These are phyloP conservation scores for Saprolegnia diclina DNA, from an alignment of 352 stramenopile species.

Conservation along the genomic window DNA sequence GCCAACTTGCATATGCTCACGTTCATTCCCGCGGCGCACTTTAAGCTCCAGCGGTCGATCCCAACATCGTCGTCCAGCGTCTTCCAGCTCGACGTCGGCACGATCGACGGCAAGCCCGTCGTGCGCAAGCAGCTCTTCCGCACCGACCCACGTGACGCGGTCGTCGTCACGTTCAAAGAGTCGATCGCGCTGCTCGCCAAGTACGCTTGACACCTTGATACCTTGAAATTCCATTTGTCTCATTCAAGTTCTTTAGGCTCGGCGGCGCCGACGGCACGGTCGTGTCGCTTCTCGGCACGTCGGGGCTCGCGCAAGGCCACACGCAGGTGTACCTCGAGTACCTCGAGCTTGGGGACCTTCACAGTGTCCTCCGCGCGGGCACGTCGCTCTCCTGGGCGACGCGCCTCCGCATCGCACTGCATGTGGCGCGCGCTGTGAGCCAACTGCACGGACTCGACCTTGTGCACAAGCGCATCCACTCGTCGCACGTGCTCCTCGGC, in stretches of 20 bases:
- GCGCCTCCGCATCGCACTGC: conserved; percentile 1
- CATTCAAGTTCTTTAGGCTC: no score
- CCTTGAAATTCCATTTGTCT: no score
- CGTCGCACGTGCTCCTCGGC: conserved; percentile 1
- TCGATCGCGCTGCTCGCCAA: not conserved
- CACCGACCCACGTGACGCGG: not conserved
- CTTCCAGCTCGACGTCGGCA: not conserved
- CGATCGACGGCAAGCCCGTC: not conserved
- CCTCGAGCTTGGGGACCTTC: conserved; percentile 3
- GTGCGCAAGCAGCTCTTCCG: conserved; percentile 6
- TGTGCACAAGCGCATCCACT: not conserved
- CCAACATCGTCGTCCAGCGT: not conserved
- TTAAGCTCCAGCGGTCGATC: not conserved
- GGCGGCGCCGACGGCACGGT: not conserved
- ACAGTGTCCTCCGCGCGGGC: not conserved
- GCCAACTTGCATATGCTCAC: not conserved
- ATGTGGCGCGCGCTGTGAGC: conserved; percentile 22
- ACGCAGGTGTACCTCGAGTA: conserved; percentile 18
- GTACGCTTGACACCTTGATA: no score
- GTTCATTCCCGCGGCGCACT: not conserved
- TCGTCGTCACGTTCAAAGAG: not conserved
- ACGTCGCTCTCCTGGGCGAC: not conserved
- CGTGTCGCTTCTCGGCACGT: not conserved
- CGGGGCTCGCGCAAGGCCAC: not conserved
- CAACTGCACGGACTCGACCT: conserved; percentile 35